These are phyloP conservation scores for Eucalyptus regnans DNA, from an alignment of 345 rosid species.

Conservation along the genomic window DNA sequence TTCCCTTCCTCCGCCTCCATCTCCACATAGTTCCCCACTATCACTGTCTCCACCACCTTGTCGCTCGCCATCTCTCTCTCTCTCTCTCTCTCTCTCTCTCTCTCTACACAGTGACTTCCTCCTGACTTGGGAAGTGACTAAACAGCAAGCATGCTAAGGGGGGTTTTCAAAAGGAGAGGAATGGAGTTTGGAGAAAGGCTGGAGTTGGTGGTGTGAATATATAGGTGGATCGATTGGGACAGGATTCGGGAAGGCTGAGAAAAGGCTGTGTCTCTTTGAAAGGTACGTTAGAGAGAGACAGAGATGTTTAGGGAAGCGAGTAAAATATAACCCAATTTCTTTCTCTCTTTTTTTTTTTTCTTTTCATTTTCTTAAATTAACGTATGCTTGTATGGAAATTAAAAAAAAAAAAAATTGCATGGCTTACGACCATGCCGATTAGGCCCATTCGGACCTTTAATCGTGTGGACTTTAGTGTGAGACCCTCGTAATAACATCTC, in stretches of 20 bases:
- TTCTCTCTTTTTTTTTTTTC: too few species aligned
- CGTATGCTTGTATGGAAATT: not conserved
- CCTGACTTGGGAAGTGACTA: not conserved
- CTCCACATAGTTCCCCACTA: slow-evolving; percentile 84
- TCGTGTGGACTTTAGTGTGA: not conserved
- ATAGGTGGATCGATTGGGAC: not conserved
- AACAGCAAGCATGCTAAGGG: not conserved
- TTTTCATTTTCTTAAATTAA: not conserved
- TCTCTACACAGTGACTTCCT: not conserved
- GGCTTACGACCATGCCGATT: not conserved
- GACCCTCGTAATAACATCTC: not conserved
- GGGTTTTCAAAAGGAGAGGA: not conserved
- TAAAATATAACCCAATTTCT: not conserved
- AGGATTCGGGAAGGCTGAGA: not conserved
- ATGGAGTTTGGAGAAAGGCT: not conserved
- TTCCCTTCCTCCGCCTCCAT: slow-evolving; percentile 83
- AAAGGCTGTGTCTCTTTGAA: not conserved
- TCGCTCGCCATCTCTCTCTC: slow-evolving; percentile 33
- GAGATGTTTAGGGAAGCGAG: not conserved
- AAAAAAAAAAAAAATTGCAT: not conserved
- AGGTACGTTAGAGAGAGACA: not conserved
- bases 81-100: not conserved
- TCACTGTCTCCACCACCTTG: slow-evolving; percentile 79
- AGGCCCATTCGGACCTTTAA: not conserved
- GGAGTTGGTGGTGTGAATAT: slow-evolving; percentile 3